A percentile compares a stretch with the other conserved stretches of the same genome.
These are phyloP conservation scores for Mitragyna speciosa DNA, from an alignment of 257 asterid species.

Conservation along the genomic window DNA sequence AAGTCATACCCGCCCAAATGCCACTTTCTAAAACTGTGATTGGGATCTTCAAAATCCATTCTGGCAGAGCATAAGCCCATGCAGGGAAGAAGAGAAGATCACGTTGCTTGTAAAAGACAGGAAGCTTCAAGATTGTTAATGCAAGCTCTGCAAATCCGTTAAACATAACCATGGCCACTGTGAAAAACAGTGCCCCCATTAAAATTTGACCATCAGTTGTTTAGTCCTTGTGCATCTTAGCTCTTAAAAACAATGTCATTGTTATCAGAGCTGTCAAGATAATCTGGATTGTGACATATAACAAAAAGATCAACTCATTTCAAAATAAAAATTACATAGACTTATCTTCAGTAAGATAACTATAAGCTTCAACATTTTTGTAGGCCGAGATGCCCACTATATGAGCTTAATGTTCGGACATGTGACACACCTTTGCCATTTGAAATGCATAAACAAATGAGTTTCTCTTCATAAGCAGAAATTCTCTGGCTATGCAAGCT, in stretches of 20 bases:
- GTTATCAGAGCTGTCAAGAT: constrained; percentile 55
- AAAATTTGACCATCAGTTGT: constrained; percentile 71
- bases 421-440: constrained; percentile 17
- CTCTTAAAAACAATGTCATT: constrained; percentile 83
- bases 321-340: no score
- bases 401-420: background rate
- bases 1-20: constrained; percentile 76
- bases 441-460: constrained; percentile 21
- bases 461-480: constrained; percentile 25
- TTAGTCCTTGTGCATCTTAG: constrained; percentile 60
- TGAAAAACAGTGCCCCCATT: constrained; percentile 84
- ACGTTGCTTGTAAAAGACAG: constrained; percentile 84
- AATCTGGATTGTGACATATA: constrained; percentile 53
- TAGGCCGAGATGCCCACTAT: background rate
- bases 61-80: constrained; percentile 82
- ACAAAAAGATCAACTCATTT: no score
- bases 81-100: constrained; percentile 80
- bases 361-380: background rate
- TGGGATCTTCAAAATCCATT: constrained; percentile 80
- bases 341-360: background rate
- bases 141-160: constrained; percentile 87
- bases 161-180: constrained; percentile 67
- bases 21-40: constrained; percentile 63
- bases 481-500: constrained; percentile 26
- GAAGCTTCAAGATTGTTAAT: constrained; percentile 74